Base-by-base conservation (phyloP, 305 asterid genomes). In the Plantago coronopus region DNA sequence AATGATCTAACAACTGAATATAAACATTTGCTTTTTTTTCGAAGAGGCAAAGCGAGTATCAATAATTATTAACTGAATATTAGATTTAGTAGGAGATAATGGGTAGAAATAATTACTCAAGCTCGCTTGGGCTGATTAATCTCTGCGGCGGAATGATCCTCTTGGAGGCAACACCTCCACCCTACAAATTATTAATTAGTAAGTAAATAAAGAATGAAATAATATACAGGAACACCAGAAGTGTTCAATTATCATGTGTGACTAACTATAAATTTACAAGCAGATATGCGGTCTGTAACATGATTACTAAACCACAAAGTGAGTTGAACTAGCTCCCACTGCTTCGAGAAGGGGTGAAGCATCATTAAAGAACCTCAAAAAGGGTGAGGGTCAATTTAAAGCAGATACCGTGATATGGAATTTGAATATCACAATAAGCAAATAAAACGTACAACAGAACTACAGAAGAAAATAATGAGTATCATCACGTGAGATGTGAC, bases 121-220 rank as follows among this genome's bases (percentile, higher is more conserved):
- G 94, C 81, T 93, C 98, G 72, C 96, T 82, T 44, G 87, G 61
- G 79, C 89, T 80, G 75, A 93, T 87, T 74, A 93, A 80, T 72
- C 98, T 84, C 69, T 89, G 95, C 25, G 97, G 85, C 48, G 96
- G 95, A 57, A 70, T 61, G 72, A 69, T 75, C 75, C 76, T 89
- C 76, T 81, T 85, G 56, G 81, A 72, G 64, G 77, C 62, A 76
- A 81, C 69, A 64, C 98, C 98, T 75, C 97, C 96, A 45, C 94
- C 98, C 97, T 89, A 79, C 48, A 73, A 21, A 51, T 50, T 40
- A 27, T 42, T 48, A 64, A 15, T 2, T 4, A 42, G 64, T 21
- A 55, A 61, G 56, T 57, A 13, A 38, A 53, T 44, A 27, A 57
- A 19, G 16, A 7, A 10, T 34, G 10, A 25, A 53, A 15, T 53